phyloP scores from a whole-genome alignment of 2,329 filamentous ascomycete genomes.

The Talaromyces sp. region DNA sequence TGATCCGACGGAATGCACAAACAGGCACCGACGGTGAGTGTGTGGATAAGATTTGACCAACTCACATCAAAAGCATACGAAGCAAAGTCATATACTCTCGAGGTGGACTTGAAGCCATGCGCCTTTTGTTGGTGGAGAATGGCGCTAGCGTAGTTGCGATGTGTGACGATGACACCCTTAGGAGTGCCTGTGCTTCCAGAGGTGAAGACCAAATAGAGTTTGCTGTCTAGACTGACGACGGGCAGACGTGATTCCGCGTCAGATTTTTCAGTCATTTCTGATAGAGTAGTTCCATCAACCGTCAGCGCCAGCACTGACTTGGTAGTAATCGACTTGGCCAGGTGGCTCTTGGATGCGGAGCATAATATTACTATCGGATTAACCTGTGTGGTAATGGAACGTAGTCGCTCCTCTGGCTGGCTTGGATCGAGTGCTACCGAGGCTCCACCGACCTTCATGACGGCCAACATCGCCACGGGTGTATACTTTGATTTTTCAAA shows the following conservation, averaged over 20 bases:
- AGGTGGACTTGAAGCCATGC: too few relatives aligned
- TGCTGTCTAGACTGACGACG: background rate
- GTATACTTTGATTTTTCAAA: slow-evolving; percentile 20
- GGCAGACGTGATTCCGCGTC: too few relatives aligned
- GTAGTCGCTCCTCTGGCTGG: background rate
- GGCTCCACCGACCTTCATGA: slow-evolving; percentile 21
- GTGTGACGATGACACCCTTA: slow-evolving; percentile 61
- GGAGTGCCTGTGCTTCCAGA: slow-evolving; percentile 51
- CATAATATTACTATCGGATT: too few relatives aligned
- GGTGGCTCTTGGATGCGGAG: too few relatives aligned
- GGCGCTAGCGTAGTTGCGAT: slow-evolving; percentile 42
- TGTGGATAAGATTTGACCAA: too few relatives aligned
- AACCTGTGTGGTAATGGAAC: background rate
- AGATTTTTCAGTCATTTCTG: background rate
- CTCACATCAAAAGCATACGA: too few relatives aligned
- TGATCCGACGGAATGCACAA: too few relatives aligned
- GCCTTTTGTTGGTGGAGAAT: too few relatives aligned
- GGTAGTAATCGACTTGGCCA: too few relatives aligned
- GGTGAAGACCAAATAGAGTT: slow-evolving; percentile 51
- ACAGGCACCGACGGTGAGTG: too few relatives aligned
- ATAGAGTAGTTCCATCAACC: background rate
- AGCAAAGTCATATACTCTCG: too few relatives aligned
- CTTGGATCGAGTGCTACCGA: slow-evolving; percentile 3
- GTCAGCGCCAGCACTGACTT: too few relatives aligned
- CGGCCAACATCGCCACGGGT: slow-evolving; percentile 16